A percentile compares a stretch with the other conserved stretches of the same genome.
phyloP scores from a whole-genome alignment of 139 green algal species.

The Tetratostichococcus sp. region DNA sequence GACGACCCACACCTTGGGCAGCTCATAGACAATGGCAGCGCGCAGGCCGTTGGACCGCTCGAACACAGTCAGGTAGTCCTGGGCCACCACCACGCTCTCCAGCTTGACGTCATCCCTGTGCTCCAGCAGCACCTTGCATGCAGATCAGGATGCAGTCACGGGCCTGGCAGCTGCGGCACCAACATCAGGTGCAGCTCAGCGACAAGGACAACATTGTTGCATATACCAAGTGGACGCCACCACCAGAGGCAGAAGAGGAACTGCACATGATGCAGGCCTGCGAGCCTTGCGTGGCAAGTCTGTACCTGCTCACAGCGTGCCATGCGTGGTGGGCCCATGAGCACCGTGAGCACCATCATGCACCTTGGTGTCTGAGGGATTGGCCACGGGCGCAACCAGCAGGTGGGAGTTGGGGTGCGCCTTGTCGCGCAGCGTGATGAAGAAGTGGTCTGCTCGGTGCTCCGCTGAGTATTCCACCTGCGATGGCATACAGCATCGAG shows the following conservation, averaged over 20 bases:
- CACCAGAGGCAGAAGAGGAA: no score
- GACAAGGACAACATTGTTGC: no score
- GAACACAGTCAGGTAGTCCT: constrained; percentile 46
- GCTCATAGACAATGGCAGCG: constrained; percentile 31
- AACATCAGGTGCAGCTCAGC: no score
- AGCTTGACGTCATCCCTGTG: constrained; percentile 80
- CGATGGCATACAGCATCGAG: no score
- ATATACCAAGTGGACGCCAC: no score
- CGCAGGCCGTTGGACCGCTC: constrained; percentile 35
- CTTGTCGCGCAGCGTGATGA: constrained; percentile 58
- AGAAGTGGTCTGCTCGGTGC: constrained; percentile 51
- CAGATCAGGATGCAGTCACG: no score
- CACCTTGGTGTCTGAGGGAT: constrained; percentile 36
- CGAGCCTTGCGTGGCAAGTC: no score
- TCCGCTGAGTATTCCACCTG: constrained; percentile 64
- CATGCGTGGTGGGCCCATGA: no score
- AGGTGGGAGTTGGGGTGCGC: constrained; percentile 79
- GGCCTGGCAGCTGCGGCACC: no score
- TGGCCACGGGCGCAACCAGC: constrained; percentile 44
- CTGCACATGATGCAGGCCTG: no score
- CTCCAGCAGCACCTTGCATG: constrained; percentile 56
- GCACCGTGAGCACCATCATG: no score
- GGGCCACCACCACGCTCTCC: constrained; percentile 43
- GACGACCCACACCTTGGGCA: constrained; percentile 24
- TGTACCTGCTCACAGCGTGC: no score